Percentiles rank a stretch among this genome's conserved stretches.
Evolutionary conservation across 2,329 filamentous ascomycete genomes (phyloP).

Genomic region (Claviceps lovelessii): DNA sequence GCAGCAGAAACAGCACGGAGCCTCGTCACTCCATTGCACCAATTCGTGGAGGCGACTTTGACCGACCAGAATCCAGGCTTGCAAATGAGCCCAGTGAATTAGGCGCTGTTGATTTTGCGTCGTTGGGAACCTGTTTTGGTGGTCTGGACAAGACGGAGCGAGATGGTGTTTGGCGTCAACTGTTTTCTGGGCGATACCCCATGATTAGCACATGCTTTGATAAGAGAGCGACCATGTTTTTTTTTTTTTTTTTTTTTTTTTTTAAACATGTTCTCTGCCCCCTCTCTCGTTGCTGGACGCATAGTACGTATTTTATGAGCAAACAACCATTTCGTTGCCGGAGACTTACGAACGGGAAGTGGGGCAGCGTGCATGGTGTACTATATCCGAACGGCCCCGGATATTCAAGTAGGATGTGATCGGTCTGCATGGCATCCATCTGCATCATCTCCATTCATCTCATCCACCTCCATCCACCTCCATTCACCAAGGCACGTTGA

Average conservation of each 20-base stretch:
- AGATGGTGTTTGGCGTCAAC: neutral
- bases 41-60: constrained; percentile 16
- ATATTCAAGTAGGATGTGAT: too few species aligned
- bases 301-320: too few species aligned
- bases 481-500: too few species aligned
- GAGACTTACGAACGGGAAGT: too few species aligned
- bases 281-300: too few species aligned
- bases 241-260: neutral
- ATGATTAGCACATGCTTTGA: neutral
- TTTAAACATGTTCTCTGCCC: too few species aligned
- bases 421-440: too few species aligned
- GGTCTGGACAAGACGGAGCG: neutral
- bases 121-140: neutral
- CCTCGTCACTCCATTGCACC: constrained; percentile 11
- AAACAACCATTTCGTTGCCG: too few species aligned
- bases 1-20: constrained; percentile 10
- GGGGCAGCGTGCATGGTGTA: too few species aligned
- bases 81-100: constrained; percentile 12
- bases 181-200: neutral
- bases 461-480: too few species aligned
- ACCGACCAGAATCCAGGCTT: constrained; percentile 20
- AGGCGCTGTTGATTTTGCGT: neutral
- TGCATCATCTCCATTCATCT: too few species aligned
- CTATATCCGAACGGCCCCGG: too few species aligned
- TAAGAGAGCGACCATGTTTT: neutral